phyloP scores from a whole-genome alignment of 148 eudicot species.

The Rhododendron vialii region DNA sequence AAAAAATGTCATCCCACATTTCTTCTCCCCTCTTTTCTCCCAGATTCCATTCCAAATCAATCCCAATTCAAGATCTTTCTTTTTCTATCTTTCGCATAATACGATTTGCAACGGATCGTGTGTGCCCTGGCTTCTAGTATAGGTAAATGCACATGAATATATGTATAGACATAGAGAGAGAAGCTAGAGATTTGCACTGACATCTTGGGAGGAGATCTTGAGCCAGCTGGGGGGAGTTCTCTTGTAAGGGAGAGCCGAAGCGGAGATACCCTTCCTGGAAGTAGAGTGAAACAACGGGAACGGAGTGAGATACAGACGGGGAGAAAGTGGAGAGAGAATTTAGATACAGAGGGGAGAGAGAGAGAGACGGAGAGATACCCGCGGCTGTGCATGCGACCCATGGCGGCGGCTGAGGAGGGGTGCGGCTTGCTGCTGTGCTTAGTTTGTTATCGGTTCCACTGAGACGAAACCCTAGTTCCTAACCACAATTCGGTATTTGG shows the following conservation, averaged over 20 bases:
- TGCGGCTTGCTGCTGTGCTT: not conserved
- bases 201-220: slow-evolving; percentile 24
- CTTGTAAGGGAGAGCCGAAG: slow-evolving; percentile 28
- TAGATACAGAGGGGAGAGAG: not conserved
- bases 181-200: not conserved
- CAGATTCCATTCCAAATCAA: not conserved
- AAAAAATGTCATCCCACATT: not conserved
- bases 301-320: not conserved
- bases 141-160: not conserved
- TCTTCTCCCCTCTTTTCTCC: not conserved
- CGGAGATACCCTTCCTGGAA: slow-evolving; percentile 28
- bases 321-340: not conserved
- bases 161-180: not conserved
- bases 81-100: not conserved
- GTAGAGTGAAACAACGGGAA: not conserved
- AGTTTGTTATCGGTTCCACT: not conserved
- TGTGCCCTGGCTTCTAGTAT: not conserved
- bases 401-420: slow-evolving; percentile 11
- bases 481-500: not conserved
- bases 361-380: slow-evolving; percentile 11
- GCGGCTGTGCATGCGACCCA: slow-evolving; percentile 34
- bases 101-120: not conserved
- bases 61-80: not conserved
- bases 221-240: slow-evolving; percentile 31
- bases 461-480: slow-evolving; percentile 10